Conservation (phyloP, 139 green algal species). For the Haematococcus sp. region DNA sequence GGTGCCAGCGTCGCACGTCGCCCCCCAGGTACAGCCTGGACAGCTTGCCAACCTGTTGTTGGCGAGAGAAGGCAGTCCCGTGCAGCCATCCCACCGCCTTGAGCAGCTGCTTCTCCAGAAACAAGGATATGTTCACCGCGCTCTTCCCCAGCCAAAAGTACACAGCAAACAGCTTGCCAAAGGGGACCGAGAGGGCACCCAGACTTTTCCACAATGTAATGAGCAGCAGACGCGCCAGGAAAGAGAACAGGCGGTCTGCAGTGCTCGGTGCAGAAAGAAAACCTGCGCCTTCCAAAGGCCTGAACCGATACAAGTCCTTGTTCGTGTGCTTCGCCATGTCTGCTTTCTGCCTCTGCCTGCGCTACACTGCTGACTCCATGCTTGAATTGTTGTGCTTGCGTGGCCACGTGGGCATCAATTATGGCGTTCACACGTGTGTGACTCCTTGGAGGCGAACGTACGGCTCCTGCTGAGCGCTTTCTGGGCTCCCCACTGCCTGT, state of each 20-base stretch:
- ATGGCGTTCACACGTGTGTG: no score
- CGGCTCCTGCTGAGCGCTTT: no score
- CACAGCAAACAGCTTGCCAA: conserved; percentile 37
- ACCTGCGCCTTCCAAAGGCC: neutral
- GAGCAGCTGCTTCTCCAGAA: conserved; percentile 37
- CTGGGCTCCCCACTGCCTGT: no score
- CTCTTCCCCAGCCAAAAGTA: conserved; percentile 40
- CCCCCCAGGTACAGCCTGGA: conserved; percentile 25
- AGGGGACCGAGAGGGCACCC: conserved; percentile 24
- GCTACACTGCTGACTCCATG: neutral
- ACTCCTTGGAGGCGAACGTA: no score
- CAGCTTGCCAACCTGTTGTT: conserved; percentile 22
- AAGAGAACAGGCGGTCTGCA: conserved; percentile 20
- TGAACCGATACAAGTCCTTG: neutral
- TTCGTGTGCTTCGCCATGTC: neutral
- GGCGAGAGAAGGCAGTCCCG: conserved; percentile 31
- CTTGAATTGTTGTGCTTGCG: neutral
- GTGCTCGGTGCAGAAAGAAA: neutral
- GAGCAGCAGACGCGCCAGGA: conserved; percentile 32
- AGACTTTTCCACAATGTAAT: conserved; percentile 39
- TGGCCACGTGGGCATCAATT: neutral
- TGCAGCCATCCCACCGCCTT: conserved; percentile 54
- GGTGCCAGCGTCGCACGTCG: conserved; percentile 62
- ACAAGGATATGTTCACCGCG: conserved; percentile 32
- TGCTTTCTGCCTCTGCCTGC: neutral